A percentile compares a stretch with the other conserved stretches of the same genome.
Evolutionary conservation across 139 green algal species (phyloP).

Genomic region (Tetraselmis chui): DNA sequence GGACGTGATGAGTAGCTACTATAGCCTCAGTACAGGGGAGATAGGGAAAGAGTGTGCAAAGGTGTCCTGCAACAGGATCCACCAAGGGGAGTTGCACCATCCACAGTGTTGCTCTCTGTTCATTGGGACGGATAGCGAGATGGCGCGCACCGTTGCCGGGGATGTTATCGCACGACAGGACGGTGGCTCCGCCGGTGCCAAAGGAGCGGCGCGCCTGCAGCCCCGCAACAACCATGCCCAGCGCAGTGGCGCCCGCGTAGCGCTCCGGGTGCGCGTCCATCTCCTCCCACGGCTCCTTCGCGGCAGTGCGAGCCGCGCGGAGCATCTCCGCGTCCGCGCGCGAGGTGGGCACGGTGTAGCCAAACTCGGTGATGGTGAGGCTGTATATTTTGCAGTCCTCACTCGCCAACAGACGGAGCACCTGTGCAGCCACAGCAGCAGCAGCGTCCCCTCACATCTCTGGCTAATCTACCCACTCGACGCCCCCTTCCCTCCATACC

Average conservation of each 20-base stretch:
- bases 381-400: background rate
- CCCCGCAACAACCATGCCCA: background rate
- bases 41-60: too few species aligned
- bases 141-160: background rate
- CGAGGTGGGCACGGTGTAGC: background rate
- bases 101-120: too few species aligned
- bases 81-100: too few species aligned
- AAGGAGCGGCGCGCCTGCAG: constrained; percentile 1
- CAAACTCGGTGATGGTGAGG: constrained; percentile 12
- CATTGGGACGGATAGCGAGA: too few species aligned
- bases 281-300: background rate
- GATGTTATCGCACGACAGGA: background rate
- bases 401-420: background rate
- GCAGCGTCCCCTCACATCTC: too few species aligned
- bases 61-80: too few species aligned
- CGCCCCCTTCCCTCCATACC: too few species aligned
- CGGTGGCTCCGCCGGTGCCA: background rate
- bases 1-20: too few species aligned
- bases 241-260: background rate
- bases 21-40: too few species aligned
- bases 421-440: too few species aligned
- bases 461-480: too few species aligned
- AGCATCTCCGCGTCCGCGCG: background rate
- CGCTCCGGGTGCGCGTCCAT: background rate
- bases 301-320: background rate